These are phyloP conservation scores for Collybiopsis confluens DNA, from an alignment of 768 basidiomycete genomes.

Conservation along the genomic window DNA sequence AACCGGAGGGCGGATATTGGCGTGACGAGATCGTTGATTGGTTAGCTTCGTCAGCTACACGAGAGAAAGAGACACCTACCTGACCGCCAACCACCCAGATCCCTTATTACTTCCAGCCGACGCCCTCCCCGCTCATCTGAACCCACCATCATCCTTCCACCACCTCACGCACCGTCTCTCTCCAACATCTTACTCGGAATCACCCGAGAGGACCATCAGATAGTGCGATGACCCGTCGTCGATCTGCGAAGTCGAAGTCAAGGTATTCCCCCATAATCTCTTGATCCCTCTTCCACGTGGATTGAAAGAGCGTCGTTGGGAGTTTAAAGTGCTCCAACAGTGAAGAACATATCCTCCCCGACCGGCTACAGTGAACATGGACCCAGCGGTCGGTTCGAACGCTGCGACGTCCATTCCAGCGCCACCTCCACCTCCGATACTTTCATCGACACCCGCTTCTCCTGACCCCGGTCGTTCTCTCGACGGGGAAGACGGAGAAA, in stretches of 20 bases:
- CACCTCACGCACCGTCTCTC: slow-evolving; percentile 69
- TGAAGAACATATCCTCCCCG: slow-evolving; percentile 80
- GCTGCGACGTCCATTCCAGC: slow-evolving; percentile 63
- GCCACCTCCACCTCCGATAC: slow-evolving; percentile 32
- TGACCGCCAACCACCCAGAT: slow-evolving; percentile 58
- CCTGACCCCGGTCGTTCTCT: slow-evolving; percentile 26
- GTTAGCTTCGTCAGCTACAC: slow-evolving; percentile 37
- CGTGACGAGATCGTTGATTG: slow-evolving; percentile 85
- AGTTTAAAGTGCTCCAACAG: slow-evolving; percentile 81
- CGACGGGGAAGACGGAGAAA: slow-evolving; percentile 26
- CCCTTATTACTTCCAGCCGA: slow-evolving; percentile 42
- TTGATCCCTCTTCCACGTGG: slow-evolving; percentile 55
- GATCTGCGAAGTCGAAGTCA: too few relatives aligned
- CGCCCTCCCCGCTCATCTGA: slow-evolving; percentile 40
- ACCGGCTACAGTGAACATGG: slow-evolving; percentile 63
- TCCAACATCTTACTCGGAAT: slow-evolving; percentile 87
- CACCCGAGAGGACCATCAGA: slow-evolving; percentile 67
- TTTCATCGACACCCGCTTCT: slow-evolving; percentile 16
- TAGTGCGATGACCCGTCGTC: too few relatives aligned
- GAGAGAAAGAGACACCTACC: slow-evolving; percentile 55
- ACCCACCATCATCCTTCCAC: slow-evolving; percentile 89
- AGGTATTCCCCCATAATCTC: slow-evolving; percentile 89
- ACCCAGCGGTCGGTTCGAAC: slow-evolving; percentile 54
- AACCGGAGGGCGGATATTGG: slow-evolving; percentile 76
- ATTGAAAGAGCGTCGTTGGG: slow-evolving; percentile 49